These are phyloP conservation scores for Chlorociboria aeruginascens DNA, from an alignment of 495 filamentous ascomycete genomes.

Conservation along the genomic window DNA sequence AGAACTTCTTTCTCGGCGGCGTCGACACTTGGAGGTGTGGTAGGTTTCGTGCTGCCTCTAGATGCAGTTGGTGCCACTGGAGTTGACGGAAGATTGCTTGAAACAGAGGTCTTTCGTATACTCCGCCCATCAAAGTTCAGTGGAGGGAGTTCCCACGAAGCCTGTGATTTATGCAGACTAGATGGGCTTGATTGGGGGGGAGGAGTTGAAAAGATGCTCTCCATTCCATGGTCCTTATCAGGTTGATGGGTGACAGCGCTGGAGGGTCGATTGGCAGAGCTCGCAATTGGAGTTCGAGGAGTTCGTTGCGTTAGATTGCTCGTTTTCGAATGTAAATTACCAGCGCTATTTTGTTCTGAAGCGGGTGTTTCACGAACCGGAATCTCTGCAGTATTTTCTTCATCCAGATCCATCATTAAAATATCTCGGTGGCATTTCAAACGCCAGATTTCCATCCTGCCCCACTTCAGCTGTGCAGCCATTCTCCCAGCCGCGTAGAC, in stretches of 20 bases:
- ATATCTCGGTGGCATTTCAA: conserved; percentile 86
- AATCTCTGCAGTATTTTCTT: conserved; percentile 35
- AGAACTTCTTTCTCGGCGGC: conserved; percentile 36
- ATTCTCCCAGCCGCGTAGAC: conserved; percentile 74
- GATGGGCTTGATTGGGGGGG: conserved; percentile 19
- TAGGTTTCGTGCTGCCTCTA: conserved; percentile 6
- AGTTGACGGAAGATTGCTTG: conserved; percentile 10
- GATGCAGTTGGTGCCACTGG: conserved; percentile 11
- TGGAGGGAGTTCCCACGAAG: conserved; percentile 41
- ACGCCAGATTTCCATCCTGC: conserved; percentile 85
- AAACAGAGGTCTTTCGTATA: conserved; percentile 11
- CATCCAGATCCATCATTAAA: conserved; percentile 69
- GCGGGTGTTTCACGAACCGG: conserved; percentile 5
- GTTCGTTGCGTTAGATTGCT: conserved; percentile 21
- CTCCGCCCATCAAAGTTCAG: conserved; percentile 24
- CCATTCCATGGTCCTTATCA: conserved; percentile 13
- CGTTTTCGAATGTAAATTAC: conserved; percentile 14
- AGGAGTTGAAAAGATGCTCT: conserved; percentile 20
- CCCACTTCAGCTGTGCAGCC: conserved; percentile 86
- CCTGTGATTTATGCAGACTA: conserved; percentile 34
- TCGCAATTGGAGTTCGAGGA: conserved; percentile 18
- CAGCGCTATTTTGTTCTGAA: conserved; percentile 9
- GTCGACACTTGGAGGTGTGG: conserved; percentile 25
- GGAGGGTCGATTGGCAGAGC: conserved; percentile 15
- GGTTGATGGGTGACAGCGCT: conserved; percentile 11